A percentile compares a stretch with the other conserved stretches of the same genome.
These are phyloP conservation scores for Hypoxylon sp. DNA, from an alignment of 2,329 filamentous ascomycete genomes.

Conservation along the genomic window DNA sequence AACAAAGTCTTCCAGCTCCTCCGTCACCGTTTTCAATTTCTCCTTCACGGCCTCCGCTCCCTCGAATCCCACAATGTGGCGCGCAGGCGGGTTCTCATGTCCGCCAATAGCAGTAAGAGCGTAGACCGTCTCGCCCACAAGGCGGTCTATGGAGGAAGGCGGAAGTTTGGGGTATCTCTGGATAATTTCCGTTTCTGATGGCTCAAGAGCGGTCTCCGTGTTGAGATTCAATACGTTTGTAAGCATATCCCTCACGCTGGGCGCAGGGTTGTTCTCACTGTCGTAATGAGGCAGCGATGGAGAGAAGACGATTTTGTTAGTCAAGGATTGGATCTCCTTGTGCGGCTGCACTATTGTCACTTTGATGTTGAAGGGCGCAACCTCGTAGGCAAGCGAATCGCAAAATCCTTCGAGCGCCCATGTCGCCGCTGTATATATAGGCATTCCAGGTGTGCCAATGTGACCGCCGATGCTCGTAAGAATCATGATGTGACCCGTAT, in stretches of 20 bases:
- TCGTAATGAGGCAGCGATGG: constrained; percentile 78
- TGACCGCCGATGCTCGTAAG: constrained; percentile 92
- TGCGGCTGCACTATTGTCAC: constrained; percentile 96
- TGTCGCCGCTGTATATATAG: constrained; percentile 90
- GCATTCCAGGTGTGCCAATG: constrained; percentile 90
- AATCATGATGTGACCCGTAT: constrained; percentile 90
- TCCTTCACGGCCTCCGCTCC: constrained; percentile 91
- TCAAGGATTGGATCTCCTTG: constrained; percentile 89
- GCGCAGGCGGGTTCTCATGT: constrained; percentile 92
- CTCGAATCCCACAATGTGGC: constrained; percentile 94
- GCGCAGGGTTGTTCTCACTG: constrained; percentile 78
- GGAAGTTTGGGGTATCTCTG: constrained; percentile 82
- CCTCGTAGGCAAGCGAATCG: constrained; percentile 94
- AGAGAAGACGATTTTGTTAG: constrained; percentile 87
- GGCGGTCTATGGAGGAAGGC: constrained; percentile 73
- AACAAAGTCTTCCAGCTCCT: constrained; percentile 96
- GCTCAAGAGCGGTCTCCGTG: constrained; percentile 70
- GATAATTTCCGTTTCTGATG: constrained; percentile 62
- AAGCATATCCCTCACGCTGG: constrained; percentile 85
- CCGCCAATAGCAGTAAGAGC: constrained; percentile 92
- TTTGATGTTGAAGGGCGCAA: constrained; percentile 96
- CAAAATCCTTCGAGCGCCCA: constrained; percentile 98
- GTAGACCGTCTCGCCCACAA: constrained; percentile 91
- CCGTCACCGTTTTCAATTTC: constrained; percentile 95
- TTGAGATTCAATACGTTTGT: constrained; percentile 82